Evolutionary conservation across 2,329 filamentous ascomycete species (phyloP), one percentile per base, ranked within the genome.

Genomic region (Dactylellina leptospora): DNA sequence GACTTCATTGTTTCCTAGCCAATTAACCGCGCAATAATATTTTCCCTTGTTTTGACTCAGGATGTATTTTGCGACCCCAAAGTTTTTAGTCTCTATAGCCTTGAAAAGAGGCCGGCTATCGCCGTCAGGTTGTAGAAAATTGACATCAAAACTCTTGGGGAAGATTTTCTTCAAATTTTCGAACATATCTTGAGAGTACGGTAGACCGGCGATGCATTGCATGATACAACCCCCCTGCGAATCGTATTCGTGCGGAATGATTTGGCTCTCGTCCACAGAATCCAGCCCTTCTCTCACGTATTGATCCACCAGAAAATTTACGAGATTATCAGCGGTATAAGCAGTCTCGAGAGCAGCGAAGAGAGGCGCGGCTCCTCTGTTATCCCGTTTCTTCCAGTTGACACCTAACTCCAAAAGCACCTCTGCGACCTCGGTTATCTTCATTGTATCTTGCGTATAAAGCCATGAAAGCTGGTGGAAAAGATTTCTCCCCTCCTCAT

Each of bases 321-420:
- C 33, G 4, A 61, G 10, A 2, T 18, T 0, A 1, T 16, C 18
- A 11, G 40, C 42, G 1, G 10, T 2, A n/a, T n/a, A n/a, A n/a
- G n/a, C n/a, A 10, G 13, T 3, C 22, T 27, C 30, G 2, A 61
- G 1, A 13, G 56, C 56, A 1, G 25, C 2, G 13, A 9, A 27
- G 10, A 61, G 42, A 5, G 56, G 44, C 5, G 56, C 45, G 5
- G 8, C 11, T 3, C 44, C 45, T 2, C n/a, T 20, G 1, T 40
- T 27, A 5, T 61, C 45, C 4, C 44, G 44, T 13, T 61, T 61
- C 27, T 50, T 50, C 56, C 56, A 61, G 16, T 61, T 45, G 44
- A 51, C 22, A 13, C 30, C 30, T 6, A 51, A n/a, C 0, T 8
- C 13, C 9, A 48, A 8, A 0, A 60, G 20, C 3, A 30, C 48